Conservation (phyloP, 768 basidiomycete genomes). For the Hericium coralloides region DNA sequence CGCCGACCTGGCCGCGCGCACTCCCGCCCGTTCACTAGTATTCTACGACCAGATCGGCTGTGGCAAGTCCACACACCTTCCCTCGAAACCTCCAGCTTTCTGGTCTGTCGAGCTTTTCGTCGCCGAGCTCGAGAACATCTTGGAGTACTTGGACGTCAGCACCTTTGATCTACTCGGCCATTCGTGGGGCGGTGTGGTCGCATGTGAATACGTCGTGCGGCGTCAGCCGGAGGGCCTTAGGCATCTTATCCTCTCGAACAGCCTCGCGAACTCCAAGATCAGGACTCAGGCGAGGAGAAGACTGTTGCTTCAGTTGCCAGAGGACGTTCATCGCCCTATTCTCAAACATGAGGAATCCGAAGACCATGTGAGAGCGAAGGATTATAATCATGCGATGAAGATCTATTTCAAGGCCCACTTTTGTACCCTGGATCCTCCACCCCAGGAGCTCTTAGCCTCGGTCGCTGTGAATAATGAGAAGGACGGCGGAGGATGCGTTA, state of each 20-base stretch:
- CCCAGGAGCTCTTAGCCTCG: background rate
- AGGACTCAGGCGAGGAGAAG: constrained; percentile 27
- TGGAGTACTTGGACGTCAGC: constrained; percentile 30
- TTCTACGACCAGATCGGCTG: constrained; percentile 46
- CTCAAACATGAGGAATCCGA: background rate
- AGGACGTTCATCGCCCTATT: constrained; percentile 29
- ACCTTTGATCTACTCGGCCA: constrained; percentile 41
- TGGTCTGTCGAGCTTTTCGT: constrained; percentile 39
- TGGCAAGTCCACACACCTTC: constrained; percentile 34
- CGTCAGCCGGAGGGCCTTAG: constrained; percentile 33
- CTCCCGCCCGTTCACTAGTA: constrained; percentile 27
- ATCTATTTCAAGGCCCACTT: background rate
- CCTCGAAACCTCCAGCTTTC: constrained; percentile 23
- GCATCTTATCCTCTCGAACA: constrained; percentile 32
- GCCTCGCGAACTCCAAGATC: constrained; percentile 27
- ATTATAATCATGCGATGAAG: background rate
- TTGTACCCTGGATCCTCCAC: background rate
- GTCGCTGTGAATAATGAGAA: background rate
- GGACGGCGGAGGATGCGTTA: background rate
- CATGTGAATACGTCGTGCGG: constrained; percentile 29
- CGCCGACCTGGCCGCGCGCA: constrained; percentile 13
- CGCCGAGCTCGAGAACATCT: constrained; percentile 18
- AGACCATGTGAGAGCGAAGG: background rate
- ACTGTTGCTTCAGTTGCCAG: constrained; percentile 28
- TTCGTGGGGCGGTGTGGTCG: constrained; percentile 49